Conservation (phyloP, 2,329 filamentous ascomycete species). For the Ophiobolus disseminans region DNA sequence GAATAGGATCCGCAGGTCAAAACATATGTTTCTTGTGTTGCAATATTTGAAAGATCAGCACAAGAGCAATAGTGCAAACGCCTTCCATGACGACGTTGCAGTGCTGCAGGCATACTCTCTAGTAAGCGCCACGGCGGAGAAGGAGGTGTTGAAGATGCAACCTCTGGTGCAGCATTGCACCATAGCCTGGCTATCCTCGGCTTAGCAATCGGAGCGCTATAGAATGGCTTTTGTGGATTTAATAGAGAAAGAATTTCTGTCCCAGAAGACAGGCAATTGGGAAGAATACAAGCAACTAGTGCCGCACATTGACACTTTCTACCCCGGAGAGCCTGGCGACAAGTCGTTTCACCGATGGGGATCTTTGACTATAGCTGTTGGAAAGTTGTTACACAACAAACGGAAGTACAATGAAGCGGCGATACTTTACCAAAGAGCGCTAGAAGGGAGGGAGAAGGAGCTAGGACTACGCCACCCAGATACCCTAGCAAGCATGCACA, state of each 20-base stretch:
- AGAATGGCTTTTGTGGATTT: constrained; percentile 9
- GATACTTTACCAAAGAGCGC: constrained; percentile 4
- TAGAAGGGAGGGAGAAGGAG: constrained; percentile 9
- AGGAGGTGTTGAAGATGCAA: constrained; percentile 19
- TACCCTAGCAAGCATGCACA: constrained; percentile 5
- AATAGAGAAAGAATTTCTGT: constrained; percentile 17
- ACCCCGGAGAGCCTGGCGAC: constrained; percentile 5
- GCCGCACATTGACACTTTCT: constrained; percentile 17
- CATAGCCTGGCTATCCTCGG: constrained; percentile 19
- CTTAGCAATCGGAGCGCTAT: constrained; percentile 12
- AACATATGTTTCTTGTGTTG: not conserved
- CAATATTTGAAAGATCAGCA: not conserved
- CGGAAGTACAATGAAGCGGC: constrained; percentile 12
- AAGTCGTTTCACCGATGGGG: constrained; percentile 12
- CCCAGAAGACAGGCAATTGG: constrained; percentile 16
- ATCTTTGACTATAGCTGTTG: constrained; percentile 4
- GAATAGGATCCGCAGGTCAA: too few relatives aligned
- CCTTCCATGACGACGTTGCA: constrained; percentile 22
- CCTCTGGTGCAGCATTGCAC: constrained; percentile 24
- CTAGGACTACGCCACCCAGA: constrained; percentile 5
- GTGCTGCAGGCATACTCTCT: constrained; percentile 24
- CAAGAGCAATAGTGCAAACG: constrained; percentile 4
- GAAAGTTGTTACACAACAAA: constrained; percentile 4
- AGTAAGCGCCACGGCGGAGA: constrained; percentile 8
- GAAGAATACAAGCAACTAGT: constrained; percentile 18